phyloP scores from a whole-genome alignment of 2,329 filamentous ascomycete genomes.

The Alternaria ethzedia region DNA sequence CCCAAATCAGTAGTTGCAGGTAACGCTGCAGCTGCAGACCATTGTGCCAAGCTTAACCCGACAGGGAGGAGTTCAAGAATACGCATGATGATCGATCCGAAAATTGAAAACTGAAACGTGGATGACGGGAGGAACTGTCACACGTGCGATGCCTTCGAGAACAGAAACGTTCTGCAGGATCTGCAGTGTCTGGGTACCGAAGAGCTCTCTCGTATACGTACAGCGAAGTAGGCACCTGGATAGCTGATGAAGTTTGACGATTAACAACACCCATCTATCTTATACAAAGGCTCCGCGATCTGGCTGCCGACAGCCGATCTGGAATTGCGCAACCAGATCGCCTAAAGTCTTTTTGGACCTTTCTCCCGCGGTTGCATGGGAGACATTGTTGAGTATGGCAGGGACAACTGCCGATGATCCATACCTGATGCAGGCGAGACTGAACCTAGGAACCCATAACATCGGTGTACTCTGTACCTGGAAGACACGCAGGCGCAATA shows the following conservation, averaged over 20 bases:
- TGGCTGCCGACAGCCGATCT: not conserved
- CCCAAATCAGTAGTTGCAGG: not conserved
- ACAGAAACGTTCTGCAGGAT: not conserved
- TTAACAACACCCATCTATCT: not conserved
- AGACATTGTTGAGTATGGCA: not conserved
- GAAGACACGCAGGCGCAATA: not conserved
- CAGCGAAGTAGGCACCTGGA: not conserved
- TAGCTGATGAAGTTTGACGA: not conserved
- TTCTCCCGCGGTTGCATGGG: not conserved
- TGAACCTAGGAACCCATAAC: not conserved
- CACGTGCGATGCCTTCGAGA: not conserved
- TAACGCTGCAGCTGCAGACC: slow-evolving; percentile 13
- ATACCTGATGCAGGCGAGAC: not conserved
- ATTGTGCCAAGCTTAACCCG: slow-evolving; percentile 11
- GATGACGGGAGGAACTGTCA: not conserved
- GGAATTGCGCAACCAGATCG: not conserved
- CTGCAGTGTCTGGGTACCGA: not conserved
- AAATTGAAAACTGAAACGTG: not conserved
- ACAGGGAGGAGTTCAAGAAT: not conserved
- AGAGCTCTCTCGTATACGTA: not conserved
- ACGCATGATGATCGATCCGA: not conserved
- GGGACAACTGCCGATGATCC: not conserved
- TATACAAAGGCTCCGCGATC: not conserved
- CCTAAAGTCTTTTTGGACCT: not conserved
- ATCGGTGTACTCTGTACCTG: not conserved